Percentiles rank a stretch among this genome's conserved stretches.
phyloP scores from a whole-genome alignment of 306 rosid genomes.

The Canavalia ensiformis region DNA sequence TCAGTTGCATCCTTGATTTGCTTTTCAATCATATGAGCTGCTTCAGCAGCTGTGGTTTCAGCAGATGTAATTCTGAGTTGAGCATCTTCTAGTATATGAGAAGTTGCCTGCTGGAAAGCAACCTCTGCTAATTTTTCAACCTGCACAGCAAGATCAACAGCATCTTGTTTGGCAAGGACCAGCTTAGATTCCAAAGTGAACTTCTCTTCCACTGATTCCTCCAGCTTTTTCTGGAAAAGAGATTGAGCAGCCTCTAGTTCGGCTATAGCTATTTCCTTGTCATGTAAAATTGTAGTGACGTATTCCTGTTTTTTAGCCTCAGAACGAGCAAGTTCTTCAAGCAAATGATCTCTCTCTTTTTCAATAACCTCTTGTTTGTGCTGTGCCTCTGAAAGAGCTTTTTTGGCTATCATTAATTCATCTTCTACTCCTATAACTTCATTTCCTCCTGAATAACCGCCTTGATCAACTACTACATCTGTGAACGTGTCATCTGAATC shows the following conservation, averaged over 20 bases:
- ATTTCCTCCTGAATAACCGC: slow-evolving; percentile 51
- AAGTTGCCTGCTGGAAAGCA: slow-evolving; percentile 85
- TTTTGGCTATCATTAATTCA: slow-evolving; percentile 56
- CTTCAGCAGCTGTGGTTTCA: slow-evolving; percentile 79
- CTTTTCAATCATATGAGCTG: slow-evolving; percentile 68
- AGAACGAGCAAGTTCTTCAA: slow-evolving; percentile 65
- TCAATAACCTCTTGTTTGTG: slow-evolving; percentile 62
- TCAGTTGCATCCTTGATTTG: slow-evolving; percentile 73
- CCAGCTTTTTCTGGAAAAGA: slow-evolving; percentile 64
- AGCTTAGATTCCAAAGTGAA: slow-evolving; percentile 69
- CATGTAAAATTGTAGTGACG: slow-evolving; percentile 64
- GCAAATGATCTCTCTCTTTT: slow-evolving; percentile 73
- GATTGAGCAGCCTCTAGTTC: slow-evolving; percentile 77
- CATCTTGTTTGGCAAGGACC: slow-evolving; percentile 79
- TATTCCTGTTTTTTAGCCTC: slow-evolving; percentile 70
- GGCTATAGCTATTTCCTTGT: slow-evolving; percentile 69
- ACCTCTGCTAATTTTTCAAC: slow-evolving; percentile 77
- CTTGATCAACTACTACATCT: slow-evolving; percentile 54
- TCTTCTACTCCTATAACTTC: slow-evolving; percentile 49
- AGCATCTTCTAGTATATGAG: slow-evolving; percentile 80
- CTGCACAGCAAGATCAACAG: slow-evolving; percentile 81
- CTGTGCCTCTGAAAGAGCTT: slow-evolving; percentile 64
- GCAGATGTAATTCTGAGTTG: slow-evolving; percentile 75
- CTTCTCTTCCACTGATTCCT: slow-evolving; percentile 72
- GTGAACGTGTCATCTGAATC: slow-evolving; percentile 59